Evolutionary conservation across 345 rosid species (phyloP).

Genomic region (Gynandropsis gynandra): DNA sequence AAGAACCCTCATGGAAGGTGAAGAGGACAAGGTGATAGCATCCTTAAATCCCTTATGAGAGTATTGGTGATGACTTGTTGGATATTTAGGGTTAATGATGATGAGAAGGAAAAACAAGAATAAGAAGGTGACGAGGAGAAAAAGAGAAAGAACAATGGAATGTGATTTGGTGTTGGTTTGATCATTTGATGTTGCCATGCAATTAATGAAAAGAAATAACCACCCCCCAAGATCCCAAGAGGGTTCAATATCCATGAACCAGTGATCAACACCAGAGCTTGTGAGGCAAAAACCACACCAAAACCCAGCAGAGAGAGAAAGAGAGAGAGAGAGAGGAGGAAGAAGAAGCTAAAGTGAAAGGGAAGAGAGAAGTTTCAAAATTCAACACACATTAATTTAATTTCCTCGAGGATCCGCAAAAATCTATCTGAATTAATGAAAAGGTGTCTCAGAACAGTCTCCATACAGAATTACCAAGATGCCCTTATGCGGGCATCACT

Average conservation of each 20-base stretch:
- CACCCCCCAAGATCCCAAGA: constrained; percentile 90
- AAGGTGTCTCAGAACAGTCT: constrained; percentile 24
- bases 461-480: constrained; percentile 26
- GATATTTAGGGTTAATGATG: constrained; percentile 31
- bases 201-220: constrained; percentile 46
- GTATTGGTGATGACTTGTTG: constrained; percentile 20
- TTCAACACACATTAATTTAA: constrained; percentile 44
- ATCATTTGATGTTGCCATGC: constrained; percentile 70
- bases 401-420: constrained; percentile 25
- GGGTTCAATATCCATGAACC: constrained; percentile 99
- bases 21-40: constrained; percentile 11
- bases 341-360: constrained; percentile 2
- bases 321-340: not conserved
- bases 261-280: constrained; percentile 54
- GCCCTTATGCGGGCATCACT: constrained; percentile 27
- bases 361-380: constrained; percentile 48
- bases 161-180: constrained; percentile 32
- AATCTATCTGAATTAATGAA: constrained; percentile 27
- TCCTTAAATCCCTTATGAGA: constrained; percentile 8
- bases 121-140: constrained; percentile 26
- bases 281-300: constrained; percentile 4
- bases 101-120: constrained; percentile 36
- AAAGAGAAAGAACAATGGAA: constrained; percentile 20
- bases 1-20: constrained; percentile 44
- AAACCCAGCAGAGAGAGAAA: constrained; percentile 18